Conservation (phyloP, 2,329 filamentous ascomycete genomes). For the Xylariaceae sp. region DNA sequence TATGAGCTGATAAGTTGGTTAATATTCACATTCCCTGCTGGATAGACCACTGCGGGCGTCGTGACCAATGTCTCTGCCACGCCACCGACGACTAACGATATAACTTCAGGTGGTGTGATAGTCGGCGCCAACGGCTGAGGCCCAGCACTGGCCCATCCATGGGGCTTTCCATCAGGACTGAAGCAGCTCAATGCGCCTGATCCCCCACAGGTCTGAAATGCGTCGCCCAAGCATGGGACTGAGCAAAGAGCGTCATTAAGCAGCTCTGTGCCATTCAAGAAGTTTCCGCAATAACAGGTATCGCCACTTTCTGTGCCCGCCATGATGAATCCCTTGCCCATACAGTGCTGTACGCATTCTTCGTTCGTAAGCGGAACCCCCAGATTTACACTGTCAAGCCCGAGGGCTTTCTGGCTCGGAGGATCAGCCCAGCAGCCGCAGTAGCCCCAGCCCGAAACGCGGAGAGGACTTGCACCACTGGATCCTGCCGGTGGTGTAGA, state of each 20-base stretch:
- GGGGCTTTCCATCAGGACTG: slow-evolving; percentile 31
- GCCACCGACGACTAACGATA: slow-evolving; percentile 19
- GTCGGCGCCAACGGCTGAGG: slow-evolving; percentile 22
- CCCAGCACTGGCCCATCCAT: slow-evolving; percentile 27
- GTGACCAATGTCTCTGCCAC: slow-evolving; percentile 22
- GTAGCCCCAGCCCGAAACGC: slow-evolving; percentile 22
- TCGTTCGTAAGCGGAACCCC: slow-evolving; percentile 21
- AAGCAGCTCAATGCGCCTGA: slow-evolving; percentile 41
- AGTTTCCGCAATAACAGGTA: slow-evolving; percentile 45
- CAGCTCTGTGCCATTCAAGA: slow-evolving; percentile 33
- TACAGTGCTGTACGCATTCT: slow-evolving; percentile 45
- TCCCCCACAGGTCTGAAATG: slow-evolving; percentile 46
- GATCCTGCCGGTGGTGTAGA: not conserved
- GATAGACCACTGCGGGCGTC: slow-evolving; percentile 18
- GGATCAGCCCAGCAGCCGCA: slow-evolving; percentile 29
- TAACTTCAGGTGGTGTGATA: slow-evolving; percentile 18
- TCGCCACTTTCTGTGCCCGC: slow-evolving; percentile 46
- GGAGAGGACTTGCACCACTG: no score
- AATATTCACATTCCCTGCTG: slow-evolving; percentile 13
- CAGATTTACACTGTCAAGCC: slow-evolving; percentile 9
- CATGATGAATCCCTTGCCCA: slow-evolving; percentile 36
- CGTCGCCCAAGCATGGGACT: slow-evolving; percentile 46
- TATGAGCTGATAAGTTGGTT: slow-evolving; percentile 16
- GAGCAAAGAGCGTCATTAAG: slow-evolving; percentile 42
- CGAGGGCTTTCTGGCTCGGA: slow-evolving; percentile 18